Base-by-base conservation (phyloP, 164 flowering plant species). In the Malania oleifera region DNA sequence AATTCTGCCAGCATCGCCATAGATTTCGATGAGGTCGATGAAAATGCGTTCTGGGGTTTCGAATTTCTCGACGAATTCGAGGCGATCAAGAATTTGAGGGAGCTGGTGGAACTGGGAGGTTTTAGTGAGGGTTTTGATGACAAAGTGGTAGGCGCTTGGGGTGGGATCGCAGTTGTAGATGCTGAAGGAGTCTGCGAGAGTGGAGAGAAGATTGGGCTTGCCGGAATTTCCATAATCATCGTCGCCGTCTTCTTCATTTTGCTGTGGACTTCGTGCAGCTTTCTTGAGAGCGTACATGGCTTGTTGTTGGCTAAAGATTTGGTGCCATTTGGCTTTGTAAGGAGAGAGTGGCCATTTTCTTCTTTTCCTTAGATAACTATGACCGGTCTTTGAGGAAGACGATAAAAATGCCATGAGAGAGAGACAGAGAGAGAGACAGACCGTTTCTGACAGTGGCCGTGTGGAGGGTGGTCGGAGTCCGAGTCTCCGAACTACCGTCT, bases 11-110 rank as follows among this genome's bases (percentile, higher is more conserved):
- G 69, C 65, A 25, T 49, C 25, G 0, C 80, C 90, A 29, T 74
- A 85, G 22, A 55, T 35, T 47, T 64, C 49, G 29, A 89, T 83
- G 29, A 91, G 70, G 50, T 78, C 63, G 19, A 65, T 52, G 59
- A 91, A 76, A n/a, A 86, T 48, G 25, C 10, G 50, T 49, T 84
- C 95, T 0, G 95, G 92, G 20, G 79, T 68, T 1, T 75, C 76
- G 67, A 86, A 85, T 1, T 56, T 72, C 55, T 82, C 89, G 25
- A 59, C 27, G 15, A 52, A 57, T 67, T 83, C 69, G 5, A 91
- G 62, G 63, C 57, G 87, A 52, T 82, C 59, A 26, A 91, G 95
- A 17, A 86, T 67, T 0, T 60, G 39, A 14, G 70, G 63, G 38
- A 90, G 58, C 35, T 70, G 74, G 53, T 71, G 54, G 52, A 76